Conservation (phyloP, 495 filamentous ascomycete genomes). For the Pseudoneurospora amorphoporcata region DNA sequence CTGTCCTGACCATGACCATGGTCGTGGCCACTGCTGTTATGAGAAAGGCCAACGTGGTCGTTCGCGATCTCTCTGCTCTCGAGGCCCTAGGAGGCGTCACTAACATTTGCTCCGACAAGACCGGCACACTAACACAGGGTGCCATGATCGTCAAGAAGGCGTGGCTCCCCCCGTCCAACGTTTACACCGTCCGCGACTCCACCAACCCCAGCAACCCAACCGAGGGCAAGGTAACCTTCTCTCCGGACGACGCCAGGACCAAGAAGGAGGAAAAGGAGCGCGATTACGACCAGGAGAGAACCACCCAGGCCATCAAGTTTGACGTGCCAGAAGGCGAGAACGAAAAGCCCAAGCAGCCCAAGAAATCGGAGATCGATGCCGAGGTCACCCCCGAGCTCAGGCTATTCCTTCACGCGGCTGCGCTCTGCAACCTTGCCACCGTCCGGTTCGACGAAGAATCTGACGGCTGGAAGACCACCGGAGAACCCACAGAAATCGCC, state of each 20-base stretch:
- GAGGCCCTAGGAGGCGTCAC: slow-evolving; percentile 79
- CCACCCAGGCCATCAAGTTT: slow-evolving; percentile 43
- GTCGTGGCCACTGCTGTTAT: slow-evolving; percentile 70
- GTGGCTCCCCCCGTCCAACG: slow-evolving; percentile 57
- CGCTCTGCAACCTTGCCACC: slow-evolving; percentile 68
- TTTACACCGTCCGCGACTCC: slow-evolving; percentile 49
- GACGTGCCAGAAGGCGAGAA: slow-evolving; percentile 39
- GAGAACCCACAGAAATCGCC: slow-evolving; percentile 78
- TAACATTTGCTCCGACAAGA: slow-evolving; percentile 86
- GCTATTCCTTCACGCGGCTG: slow-evolving; percentile 56
- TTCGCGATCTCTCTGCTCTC: slow-evolving; percentile 65
- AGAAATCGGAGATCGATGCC: slow-evolving; percentile 16
- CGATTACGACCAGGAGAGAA: slow-evolving; percentile 43
- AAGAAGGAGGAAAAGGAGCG: slow-evolving; percentile 21
- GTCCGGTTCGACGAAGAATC: slow-evolving; percentile 48
- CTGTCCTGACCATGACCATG: slow-evolving; percentile 63
- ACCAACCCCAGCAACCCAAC: slow-evolving; percentile 50
- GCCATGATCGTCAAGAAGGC: slow-evolving; percentile 69
- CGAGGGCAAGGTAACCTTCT: slow-evolving; percentile 28
- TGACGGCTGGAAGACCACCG: slow-evolving; percentile 59
- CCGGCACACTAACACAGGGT: slow-evolving; percentile 72
- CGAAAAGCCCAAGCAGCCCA: slow-evolving; percentile 10
- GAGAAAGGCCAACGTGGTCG: slow-evolving; percentile 66
- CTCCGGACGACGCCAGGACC: slow-evolving; percentile 18
- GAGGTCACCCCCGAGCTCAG: slow-evolving; percentile 41